Evolutionary conservation across 2,329 filamentous ascomycete species (phyloP), one percentile per base, ranked within the genome.

Genomic region (Fusarium globosum): DNA sequence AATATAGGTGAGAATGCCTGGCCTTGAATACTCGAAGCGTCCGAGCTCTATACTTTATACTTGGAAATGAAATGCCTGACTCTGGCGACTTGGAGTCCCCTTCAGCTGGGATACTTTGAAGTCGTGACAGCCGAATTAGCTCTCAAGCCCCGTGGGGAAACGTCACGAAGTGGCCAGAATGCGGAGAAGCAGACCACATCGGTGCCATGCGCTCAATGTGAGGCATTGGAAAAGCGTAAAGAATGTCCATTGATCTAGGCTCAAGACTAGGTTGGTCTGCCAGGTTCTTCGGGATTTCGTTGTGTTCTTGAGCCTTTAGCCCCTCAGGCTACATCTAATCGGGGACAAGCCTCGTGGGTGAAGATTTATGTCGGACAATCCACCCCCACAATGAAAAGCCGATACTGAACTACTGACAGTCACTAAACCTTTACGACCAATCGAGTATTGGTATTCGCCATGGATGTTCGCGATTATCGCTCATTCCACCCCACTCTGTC

Each of bases 51-150:
- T 13, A 6, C 8, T n/a, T 30, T 49, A 49, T 49, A 49, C 46
- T 30, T n/a, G 7, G 7, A 15, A 8, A 15, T 10, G 6, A 3
- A 48, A 21, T 7, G 6, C 20, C 20, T n/a, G 28, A n/a, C 4
- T n/a, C 10, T 16, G 10, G n/a, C 1, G 21, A 16, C 6, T 18
- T 8, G 10, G 6, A 13, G 2, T 9, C 0, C 10, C 7, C 15
- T 13, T n/a, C 14, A n/a, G 1, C 20, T 7, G 15, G 7, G 15
- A 20, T 2, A 15, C 30, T 35, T 15, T 12, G 3, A 23, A 23
- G 8, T 51, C 48, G 30, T 51, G 46, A n/a, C 7, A 49, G 21
- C 21, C 21, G 14, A n/a, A 18, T 14, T 30, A 30, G 23, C 28
- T 30, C 28, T n/a, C 30, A 20, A 23, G n/a, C 48, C 48, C 48